phyloP scores from a whole-genome alignment of 768 basidiomycete genomes.

The Rhodotorula paludigena region DNA sequence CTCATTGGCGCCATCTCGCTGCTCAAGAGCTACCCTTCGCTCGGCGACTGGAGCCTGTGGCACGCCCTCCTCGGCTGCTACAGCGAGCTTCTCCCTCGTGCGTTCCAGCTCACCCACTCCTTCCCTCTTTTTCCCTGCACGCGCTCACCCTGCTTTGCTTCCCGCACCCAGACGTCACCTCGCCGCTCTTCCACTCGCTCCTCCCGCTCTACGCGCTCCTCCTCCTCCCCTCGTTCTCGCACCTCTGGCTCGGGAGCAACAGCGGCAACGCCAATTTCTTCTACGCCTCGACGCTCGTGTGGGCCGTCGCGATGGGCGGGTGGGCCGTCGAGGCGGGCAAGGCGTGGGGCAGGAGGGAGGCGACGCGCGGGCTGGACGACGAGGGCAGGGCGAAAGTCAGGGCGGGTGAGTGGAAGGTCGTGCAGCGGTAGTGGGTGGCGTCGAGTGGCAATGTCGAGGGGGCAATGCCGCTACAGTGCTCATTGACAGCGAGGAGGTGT shows the following conservation, averaged over 20 bases:
- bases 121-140: background rate
- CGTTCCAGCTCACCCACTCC: conserved; percentile 45
- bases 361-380: conserved; percentile 55
- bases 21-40: conserved; percentile 87
- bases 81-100: conserved; percentile 77
- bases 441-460: background rate
- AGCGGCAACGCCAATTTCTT: conserved; percentile 98
- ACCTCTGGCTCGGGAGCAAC: conserved; percentile 83
- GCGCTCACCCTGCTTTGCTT: background rate
- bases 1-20: conserved; percentile 69
- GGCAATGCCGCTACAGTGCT: too few species aligned
- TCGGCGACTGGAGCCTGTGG: conserved; percentile 84
- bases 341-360: conserved; percentile 72
- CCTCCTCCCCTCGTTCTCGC: conserved; percentile 83
- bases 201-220: conserved; percentile 77
- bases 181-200: conserved; percentile 75
- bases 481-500: too few species aligned
- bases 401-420: conserved; percentile 37
- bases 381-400: conserved; percentile 50
- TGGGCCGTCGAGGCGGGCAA: conserved; percentile 74
- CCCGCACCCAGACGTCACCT: conserved; percentile 63
- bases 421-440: conserved; percentile 29
- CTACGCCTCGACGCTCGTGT: conserved; percentile 91
- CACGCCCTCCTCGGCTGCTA: conserved; percentile 73
- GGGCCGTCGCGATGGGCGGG: conserved; percentile 80